Evolutionary conservation across 345 rosid species (phyloP).

Genomic region (Psidium guajava): DNA sequence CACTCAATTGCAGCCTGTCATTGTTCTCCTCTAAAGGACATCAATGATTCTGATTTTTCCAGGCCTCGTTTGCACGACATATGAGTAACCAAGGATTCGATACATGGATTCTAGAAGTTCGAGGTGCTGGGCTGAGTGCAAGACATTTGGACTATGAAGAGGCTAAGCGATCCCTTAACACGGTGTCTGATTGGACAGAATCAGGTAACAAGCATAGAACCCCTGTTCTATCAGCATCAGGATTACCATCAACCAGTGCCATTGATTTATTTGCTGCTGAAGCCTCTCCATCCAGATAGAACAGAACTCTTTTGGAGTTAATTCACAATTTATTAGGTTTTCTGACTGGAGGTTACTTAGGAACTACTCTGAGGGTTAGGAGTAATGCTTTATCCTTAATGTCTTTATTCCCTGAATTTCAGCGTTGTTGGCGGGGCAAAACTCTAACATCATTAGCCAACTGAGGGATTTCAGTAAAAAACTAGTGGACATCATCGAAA

Average conservation of each 20-base stretch:
- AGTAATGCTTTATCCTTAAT: neutral
- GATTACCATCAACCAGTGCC: neutral
- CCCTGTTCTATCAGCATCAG: neutral
- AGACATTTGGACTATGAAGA: slow-evolving; percentile 11
- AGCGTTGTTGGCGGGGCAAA: slow-evolving; percentile 2
- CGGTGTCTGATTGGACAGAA: neutral
- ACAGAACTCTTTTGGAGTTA: slow-evolving; percentile 4
- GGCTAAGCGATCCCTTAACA: neutral
- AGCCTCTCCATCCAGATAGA: neutral
- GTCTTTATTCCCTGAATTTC: neutral
- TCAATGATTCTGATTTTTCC: neutral
- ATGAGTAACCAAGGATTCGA: slow-evolving; percentile 81
- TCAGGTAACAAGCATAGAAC: neutral
- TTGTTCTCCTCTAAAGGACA: neutral
- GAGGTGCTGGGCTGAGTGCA: slow-evolving; percentile 77
- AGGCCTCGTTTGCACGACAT: slow-evolving; percentile 76
- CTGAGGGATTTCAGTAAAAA: slow-evolving; percentile 16
- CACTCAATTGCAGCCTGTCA: neutral
- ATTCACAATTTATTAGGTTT: slow-evolving; percentile 27
- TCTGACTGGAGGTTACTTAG: slow-evolving; percentile 22
- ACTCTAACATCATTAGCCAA: slow-evolving; percentile 7
- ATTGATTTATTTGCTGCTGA: neutral
- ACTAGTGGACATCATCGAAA: slow-evolving; percentile 14
- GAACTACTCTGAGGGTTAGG: neutral
- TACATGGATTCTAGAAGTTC: slow-evolving; percentile 80